Evolutionary conservation across 2,329 filamentous ascomycete species (phyloP), one percentile per base, ranked within the genome.

Genomic region (Beauveria pseudobassiana): DNA sequence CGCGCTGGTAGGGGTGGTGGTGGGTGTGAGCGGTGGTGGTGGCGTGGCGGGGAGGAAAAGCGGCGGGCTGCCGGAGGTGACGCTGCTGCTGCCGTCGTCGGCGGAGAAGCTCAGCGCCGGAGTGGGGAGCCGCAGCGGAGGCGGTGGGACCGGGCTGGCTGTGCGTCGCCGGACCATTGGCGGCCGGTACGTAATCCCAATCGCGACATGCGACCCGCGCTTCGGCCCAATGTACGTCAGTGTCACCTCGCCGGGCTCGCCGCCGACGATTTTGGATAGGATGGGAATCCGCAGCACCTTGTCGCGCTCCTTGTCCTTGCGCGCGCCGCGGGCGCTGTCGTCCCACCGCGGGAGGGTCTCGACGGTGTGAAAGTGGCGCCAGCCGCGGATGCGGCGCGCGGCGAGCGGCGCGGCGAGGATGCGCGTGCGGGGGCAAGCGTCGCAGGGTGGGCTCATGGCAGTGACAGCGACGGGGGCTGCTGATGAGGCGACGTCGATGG

Each of bases 111-210:
- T 53, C 38, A 61, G 46, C 22, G 52, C 53, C 6, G 60, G 53
- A 3, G 53, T 62, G 18, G 52, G 60, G 3, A 62, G 45, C 3
- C 45, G 45, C 22, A 46, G 38, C 53, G 59, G 52, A n/a, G 51
- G 54, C 7, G 49, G 48, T 22, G 61, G 49, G 22, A 55, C 22
- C 1, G 49, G 14, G 26, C 8, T 30, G 49, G 49, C 26, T 26
- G 7, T n/a, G 30, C 16, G 68, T 62, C 24, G 65, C 64, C 8
- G 67, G 66, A 69, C 70, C 12, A 73, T 67, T 1, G 87, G 84
- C 22, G 87, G 81, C 20, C 82, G 81, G 69, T 91, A 91, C 1
- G 88, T 91, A 66, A 91, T 88, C 16, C 85, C 87, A 65, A 91
- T 81, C 12, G 87, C 87, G 3, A 82, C 81, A 8, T 82, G 83